Base-by-base conservation (phyloP, 2,329 filamentous ascomycete genomes). In the Colletotrichum chrysophilum region DNA sequence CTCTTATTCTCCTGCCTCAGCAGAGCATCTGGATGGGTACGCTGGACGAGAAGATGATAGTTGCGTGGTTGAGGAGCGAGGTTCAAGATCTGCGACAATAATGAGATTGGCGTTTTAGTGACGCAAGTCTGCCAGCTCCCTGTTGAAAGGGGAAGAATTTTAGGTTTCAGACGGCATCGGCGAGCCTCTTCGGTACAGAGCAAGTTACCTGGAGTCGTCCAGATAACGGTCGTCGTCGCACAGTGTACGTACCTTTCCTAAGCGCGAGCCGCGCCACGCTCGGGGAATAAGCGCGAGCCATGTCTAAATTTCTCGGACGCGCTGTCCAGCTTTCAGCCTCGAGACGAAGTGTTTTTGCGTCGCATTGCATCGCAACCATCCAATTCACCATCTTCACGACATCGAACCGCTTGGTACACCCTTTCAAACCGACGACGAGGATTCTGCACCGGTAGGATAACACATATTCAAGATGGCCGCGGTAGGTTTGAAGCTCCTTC, bases 391-490 rank as follows among this genome's bases (percentile, higher is more conserved):
- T 70, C 48, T 24, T 6, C 36, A 21, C 30, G 28, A 34, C 38
- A 34, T 21, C 13, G n/a, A 9, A 52, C n/a, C 48, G 28, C 26
- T 43, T 55, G 70, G 36, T 18, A 52, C 24, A 14, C 21, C 55
- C 24, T 4, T 12, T 5, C 14, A n/a, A 48, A 12, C n/a, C n/a
- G 18, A 30, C 7, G 5, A 68, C 28, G 8, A 7, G 9, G 18
- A 18, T 43, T 3, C 7, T 7, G 9, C 16, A 56, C 24, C 12
- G 7, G 14, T 32, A 32, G 16, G 55, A 34, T 36, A 26, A 76
- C 62, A 56, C 36, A 70, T 28, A 75, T 70, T 77, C 82, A 88
- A 85, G 77, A 90, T 89, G 87, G 88, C 89, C 84, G 88, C 89
- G 81, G 89, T 91, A 84, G 83, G 89, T 48, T 9, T 58, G 26